Base-by-base conservation (phyloP, 176 grass and related monocot genomes). In the Alopecurus myosuroides region DNA sequence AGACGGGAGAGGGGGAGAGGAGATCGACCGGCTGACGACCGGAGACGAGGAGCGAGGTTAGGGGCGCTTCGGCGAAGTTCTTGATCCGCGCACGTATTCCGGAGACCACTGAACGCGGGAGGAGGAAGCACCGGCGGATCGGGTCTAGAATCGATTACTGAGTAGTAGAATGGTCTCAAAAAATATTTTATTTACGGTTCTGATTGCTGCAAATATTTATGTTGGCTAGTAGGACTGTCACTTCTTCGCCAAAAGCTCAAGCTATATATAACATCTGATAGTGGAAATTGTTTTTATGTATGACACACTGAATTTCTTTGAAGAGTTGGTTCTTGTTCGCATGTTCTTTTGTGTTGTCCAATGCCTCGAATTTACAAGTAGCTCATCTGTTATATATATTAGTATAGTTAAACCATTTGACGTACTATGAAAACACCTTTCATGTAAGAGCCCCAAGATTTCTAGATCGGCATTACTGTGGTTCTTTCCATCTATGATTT, bases 221-320 rank as follows among this genome's bases (percentile, higher is more conserved):
- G 81, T 80, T 51, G 36, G 29, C 76, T 42, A 45, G 34, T 80
- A 26, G 52, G 19, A 55, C 1, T 53, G 52, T 26, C 36, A 68
- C 45, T 80, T 80, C 46, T 89, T 85, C 85, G 57, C 82, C 80
- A 46, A 80, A 56, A 30, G 68, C 53, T 67, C 26, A 57, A 76
- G 68, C 28, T 89, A 75, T 61, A 66, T 70, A 57, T 65, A 25
- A 66, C 67, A 88, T 88, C 75, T 84, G 55, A 41, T 60, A 60
- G 9, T 18, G 34, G 18, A 73, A 63, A 64, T 51, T 6, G n/a
- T n/a, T n/a, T n/a, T n/a, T n/a, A n/a, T n/a, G n/a, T 37, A 34
- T 64, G 42, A 0, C 30, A n/a, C n/a, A n/a, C n/a, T n/a, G n/a
- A n/a, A n/a, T n/a, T n/a, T n/a, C n/a, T n/a, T n/a, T n/a, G n/a